Evolutionary conservation across 345 rosid genomes (phyloP).

Genomic region (Euphorbia pulcherrima): DNA sequence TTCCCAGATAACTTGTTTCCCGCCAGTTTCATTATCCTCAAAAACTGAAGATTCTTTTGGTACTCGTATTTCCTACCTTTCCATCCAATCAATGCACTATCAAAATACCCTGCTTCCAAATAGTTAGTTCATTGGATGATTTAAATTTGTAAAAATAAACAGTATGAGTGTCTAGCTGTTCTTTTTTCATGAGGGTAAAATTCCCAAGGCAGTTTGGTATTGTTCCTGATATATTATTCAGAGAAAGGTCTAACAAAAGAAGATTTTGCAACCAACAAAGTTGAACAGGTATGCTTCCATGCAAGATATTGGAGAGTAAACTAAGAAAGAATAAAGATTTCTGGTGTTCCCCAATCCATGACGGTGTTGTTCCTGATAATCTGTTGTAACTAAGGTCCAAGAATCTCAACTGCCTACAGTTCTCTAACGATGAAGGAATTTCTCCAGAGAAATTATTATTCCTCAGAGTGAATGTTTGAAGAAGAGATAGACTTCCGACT

Average conservation of each 20-base stretch:
- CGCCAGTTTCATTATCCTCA: slow-evolving; percentile 12
- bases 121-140: background rate
- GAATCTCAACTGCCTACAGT: slow-evolving; percentile 5
- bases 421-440: slow-evolving; percentile 16
- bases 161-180: background rate
- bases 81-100: slow-evolving; percentile 8
- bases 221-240: slow-evolving; percentile 16
- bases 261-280: slow-evolving; percentile 11
- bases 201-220: slow-evolving; percentile 17
- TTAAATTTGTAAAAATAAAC: background rate
- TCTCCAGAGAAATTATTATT: slow-evolving; percentile 23
- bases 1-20: slow-evolving; percentile 17
- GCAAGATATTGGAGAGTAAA: slow-evolving; percentile 20
- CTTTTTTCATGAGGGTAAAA: slow-evolving; percentile 12
- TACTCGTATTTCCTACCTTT: slow-evolving; percentile 10
- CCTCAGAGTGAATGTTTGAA: slow-evolving; percentile 19
- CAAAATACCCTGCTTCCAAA: background rate
- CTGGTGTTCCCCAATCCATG: slow-evolving; percentile 23
- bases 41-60: slow-evolving; percentile 7
- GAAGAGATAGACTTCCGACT: slow-evolving; percentile 1
- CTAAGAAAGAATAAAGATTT: slow-evolving; percentile 11
- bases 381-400: slow-evolving; percentile 21
- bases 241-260: slow-evolving; percentile 16
- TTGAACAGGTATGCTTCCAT: slow-evolving; percentile 14
- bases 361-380: slow-evolving; percentile 22